phyloP scores from a whole-genome alignment of 495 filamentous ascomycete species.

The Neohortaea acidophila region DNA sequence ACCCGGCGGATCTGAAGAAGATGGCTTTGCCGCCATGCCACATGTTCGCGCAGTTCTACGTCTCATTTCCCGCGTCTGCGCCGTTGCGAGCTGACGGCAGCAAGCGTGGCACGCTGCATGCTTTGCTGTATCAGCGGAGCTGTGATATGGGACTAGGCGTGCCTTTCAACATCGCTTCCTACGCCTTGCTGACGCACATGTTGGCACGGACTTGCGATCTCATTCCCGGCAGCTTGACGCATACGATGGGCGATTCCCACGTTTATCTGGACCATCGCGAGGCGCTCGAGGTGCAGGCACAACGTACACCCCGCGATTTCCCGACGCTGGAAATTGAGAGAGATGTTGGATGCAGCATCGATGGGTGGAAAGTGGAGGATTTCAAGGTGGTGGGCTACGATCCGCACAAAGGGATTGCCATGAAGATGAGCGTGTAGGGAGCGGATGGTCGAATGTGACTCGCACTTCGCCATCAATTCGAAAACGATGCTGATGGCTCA shows the following conservation, averaged over 20 bases:
- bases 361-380: conserved; percentile 78
- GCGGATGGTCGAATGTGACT: too few relatives aligned
- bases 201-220: conserved; percentile 73
- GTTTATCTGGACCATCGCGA: conserved; percentile 89
- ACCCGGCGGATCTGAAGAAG: conserved; percentile 64
- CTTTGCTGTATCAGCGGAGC: conserved; percentile 79
- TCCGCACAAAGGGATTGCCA: conserved; percentile 76
- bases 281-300: conserved; percentile 64
- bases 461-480: too few relatives aligned
- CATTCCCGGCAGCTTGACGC: conserved; percentile 67
- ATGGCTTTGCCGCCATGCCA: conserved; percentile 97
- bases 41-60: conserved; percentile 99
- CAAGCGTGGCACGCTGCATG: conserved; percentile 53
- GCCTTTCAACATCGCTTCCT: conserved; percentile 92
- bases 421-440: conserved; percentile 87
- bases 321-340: conserved; percentile 53
- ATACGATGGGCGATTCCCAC: conserved; percentile 93
- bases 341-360: conserved; percentile 44
- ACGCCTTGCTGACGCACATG: conserved; percentile 87
- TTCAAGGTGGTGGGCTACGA: conserved; percentile 79
- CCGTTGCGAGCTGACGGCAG: conserved; percentile 11
- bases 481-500: too few relatives aligned
- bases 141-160: conserved; percentile 97
- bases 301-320: conserved; percentile 65
- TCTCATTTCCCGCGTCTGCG: conserved; percentile 41